Base-by-base conservation (phyloP, 1,139 yeast genomes). In the Blastobotrys malaysiensis region DNA sequence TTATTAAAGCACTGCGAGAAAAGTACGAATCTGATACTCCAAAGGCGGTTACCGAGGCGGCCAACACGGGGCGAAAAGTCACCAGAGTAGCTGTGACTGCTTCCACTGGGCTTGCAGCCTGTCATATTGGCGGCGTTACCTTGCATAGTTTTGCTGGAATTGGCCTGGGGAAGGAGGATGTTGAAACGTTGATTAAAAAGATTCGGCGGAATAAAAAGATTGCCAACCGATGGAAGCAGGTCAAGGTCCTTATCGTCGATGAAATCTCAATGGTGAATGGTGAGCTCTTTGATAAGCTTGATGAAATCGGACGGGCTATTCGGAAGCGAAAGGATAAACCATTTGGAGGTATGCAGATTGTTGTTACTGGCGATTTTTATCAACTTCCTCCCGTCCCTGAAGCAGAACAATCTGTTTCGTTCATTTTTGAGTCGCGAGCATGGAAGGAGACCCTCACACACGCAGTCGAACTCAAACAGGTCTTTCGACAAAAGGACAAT, bases 401-500 rank as follows among this genome's bases (percentile, higher is more conserved):
- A 27, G 51, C 21, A 11, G 58, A 57, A 19, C 53, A 36, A 4
- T 81, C 81, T 51, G 68, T 65, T 9, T 63, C 73, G 56, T 91
- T 88, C 71, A 86, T 96, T 9, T 93, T 93, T 69, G 95, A 91
- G 63, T 79, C 93, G 11, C 64, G 71, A 1, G 74, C 86, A 1
- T 93, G 99, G 99, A 74, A 75, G 51, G 73, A 74, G 21, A 77
- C 84, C 1, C 81, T 93, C 52, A 74, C 80, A 43, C 73, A 78
- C 46, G 87, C 96, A 0, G 82, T 89, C 52, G 81, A 85, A 39
- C 73, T 93, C 49, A 77, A 80, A 54, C 88, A 85, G 61, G 95
- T 93, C n/a, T 93, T 90, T 69, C 80, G 99, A 60, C 99, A 93
- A 68, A 84, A 83, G 64, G 95, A 95, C 47, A 95, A 88, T 63